Percentiles rank a stretch among this genome's conserved stretches.
Evolutionary conservation across 306 rosid species (phyloP).

Genomic region (Citrullus amarus): DNA sequence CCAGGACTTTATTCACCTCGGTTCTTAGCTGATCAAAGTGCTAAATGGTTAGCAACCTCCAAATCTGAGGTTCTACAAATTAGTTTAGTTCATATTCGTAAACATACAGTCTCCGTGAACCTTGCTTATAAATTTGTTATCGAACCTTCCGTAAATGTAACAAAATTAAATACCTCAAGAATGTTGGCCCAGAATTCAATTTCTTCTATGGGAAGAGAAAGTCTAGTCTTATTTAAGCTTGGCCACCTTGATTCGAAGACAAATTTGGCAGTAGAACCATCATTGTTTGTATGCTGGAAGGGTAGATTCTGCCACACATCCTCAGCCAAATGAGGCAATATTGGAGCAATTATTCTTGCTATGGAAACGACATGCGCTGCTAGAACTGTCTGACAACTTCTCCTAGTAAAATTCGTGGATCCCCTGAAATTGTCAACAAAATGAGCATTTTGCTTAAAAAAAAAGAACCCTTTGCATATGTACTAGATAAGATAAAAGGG

Average conservation of each 20-base stretch:
- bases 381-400: constrained; percentile 94
- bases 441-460: background rate
- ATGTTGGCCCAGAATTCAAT: constrained; percentile 61
- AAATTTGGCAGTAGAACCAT: constrained; percentile 68
- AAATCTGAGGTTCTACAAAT: background rate
- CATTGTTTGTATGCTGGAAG: constrained; percentile 41
- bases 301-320: constrained; percentile 99
- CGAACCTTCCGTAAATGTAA: background rate
- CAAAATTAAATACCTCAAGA: constrained; percentile 60
- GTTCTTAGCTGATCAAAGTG: constrained; percentile 65
- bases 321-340: constrained; percentile 98
- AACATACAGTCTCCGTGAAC: background rate
- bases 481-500: background rate
- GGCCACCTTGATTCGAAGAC: constrained; percentile 97
- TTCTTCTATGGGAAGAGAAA: constrained; percentile 58
- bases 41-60: constrained; percentile 9
- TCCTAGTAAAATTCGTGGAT: constrained; percentile 69
- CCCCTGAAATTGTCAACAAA: constrained; percentile 43
- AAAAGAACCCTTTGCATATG: background rate
- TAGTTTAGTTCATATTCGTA: background rate
- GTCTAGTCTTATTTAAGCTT: constrained; percentile 53
- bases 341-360: constrained; percentile 70
- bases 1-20: constrained; percentile 84
- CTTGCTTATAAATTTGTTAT: background rate
- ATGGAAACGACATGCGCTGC: constrained; percentile 73